Conservation (phyloP, 2,329 filamentous ascomycete genomes). For the Botrytis paeoniae region DNA sequence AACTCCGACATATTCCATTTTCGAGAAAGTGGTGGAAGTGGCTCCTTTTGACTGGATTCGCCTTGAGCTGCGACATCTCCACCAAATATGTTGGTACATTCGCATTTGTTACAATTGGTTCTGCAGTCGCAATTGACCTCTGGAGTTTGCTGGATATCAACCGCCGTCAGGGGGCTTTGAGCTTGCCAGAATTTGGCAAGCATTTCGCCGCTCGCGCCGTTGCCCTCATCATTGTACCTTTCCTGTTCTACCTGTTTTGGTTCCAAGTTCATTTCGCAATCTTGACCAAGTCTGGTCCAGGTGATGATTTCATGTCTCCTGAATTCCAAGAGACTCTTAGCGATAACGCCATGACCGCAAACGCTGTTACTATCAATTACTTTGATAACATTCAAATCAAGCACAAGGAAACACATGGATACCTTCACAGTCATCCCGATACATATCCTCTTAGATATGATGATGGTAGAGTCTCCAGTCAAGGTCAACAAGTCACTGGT, state of each 20-base stretch:
- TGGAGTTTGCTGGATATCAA: slow-evolving; percentile 94
- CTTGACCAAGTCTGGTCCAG: slow-evolving; percentile 81
- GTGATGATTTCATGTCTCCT: slow-evolving; percentile 98
- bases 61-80: slow-evolving; percentile 94
- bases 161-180: slow-evolving; percentile 76
- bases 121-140: slow-evolving; percentile 87
- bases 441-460: slow-evolving; percentile 92
- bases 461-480: slow-evolving; percentile 93
- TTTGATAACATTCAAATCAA: slow-evolving; percentile 82
- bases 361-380: slow-evolving; percentile 83
- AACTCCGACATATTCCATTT: slow-evolving; percentile 84
- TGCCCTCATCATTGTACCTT: slow-evolving; percentile 84
- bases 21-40: slow-evolving; percentile 99
- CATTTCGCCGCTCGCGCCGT: slow-evolving; percentile 87
- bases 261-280: slow-evolving; percentile 99
- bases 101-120: slow-evolving; percentile 94
- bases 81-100: slow-evolving; percentile 97
- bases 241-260: slow-evolving; percentile 99
- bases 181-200: slow-evolving; percentile 75
- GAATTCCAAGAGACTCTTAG: slow-evolving; percentile 96
- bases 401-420: slow-evolving; percentile 97
- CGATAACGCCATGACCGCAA: slow-evolving; percentile 89
- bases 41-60: slow-evolving; percentile 91
- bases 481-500: slow-evolving; percentile 96
- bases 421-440: slow-evolving; percentile 89